phyloP scores from a whole-genome alignment of 441 rosid species.

The Populus trichocarpa region DNA sequence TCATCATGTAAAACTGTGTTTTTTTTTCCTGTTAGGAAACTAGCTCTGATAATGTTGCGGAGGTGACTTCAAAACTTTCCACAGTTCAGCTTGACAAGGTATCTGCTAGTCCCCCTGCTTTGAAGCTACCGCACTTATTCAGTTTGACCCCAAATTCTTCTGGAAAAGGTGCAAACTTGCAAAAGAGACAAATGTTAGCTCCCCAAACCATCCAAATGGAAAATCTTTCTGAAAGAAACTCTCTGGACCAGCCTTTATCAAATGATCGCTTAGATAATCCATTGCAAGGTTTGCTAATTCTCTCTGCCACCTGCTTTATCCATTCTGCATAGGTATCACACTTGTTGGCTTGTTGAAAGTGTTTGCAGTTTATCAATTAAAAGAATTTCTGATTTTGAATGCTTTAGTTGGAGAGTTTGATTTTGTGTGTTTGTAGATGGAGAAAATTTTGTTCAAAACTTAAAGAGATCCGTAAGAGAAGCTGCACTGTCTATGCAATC shows the following conservation, averaged over 20 bases:
- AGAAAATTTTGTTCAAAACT: slow-evolving; percentile 60
- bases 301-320: slow-evolving; percentile 11
- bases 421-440: slow-evolving; percentile 52
- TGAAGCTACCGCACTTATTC: slow-evolving; percentile 94
- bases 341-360: not conserved
- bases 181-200: slow-evolving; percentile 58
- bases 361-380: slow-evolving; percentile 6
- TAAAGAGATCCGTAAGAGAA: slow-evolving; percentile 93
- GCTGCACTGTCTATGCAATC: slow-evolving; percentile 73
- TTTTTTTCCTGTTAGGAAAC: slow-evolving; percentile 54
- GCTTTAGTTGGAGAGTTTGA: slow-evolving; percentile 20
- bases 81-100: slow-evolving; percentile 74
- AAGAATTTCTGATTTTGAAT: slow-evolving; percentile 1
- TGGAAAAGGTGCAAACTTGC: slow-evolving; percentile 74
- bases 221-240: slow-evolving; percentile 56
- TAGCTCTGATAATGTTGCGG: slow-evolving; percentile 62
- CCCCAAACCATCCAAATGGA: slow-evolving; percentile 63
- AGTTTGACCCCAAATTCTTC: slow-evolving; percentile 90
- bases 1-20: not conserved
- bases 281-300: slow-evolving; percentile 58
- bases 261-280: slow-evolving; percentile 48
- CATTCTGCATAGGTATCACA: slow-evolving; percentile 5
- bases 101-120: slow-evolving; percentile 67
- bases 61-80: slow-evolving; percentile 69
- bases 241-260: slow-evolving; percentile 51